phyloP scores from a whole-genome alignment of 192 early-diverging fungal species.

The Fimicolochytrium jonesii region DNA sequence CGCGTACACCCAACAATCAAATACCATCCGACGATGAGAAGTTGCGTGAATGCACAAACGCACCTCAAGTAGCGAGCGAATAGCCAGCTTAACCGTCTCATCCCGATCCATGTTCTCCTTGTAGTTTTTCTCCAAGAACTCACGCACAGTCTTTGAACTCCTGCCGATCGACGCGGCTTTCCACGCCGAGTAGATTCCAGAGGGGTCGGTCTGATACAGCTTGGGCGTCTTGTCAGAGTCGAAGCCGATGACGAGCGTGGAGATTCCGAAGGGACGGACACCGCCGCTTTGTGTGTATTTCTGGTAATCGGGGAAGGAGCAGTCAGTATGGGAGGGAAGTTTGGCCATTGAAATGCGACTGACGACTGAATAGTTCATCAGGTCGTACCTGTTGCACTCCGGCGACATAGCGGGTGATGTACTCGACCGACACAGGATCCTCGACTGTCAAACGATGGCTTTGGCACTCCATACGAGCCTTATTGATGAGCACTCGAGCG shows the following conservation, averaged over 20 bases:
- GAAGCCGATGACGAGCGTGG: constrained; percentile 92
- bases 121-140: constrained; percentile 98
- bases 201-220: constrained; percentile 97
- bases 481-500: constrained; percentile 92
- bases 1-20: background rate
- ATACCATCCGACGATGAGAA: background rate
- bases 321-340: too few species aligned
- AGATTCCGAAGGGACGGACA: constrained; percentile 97
- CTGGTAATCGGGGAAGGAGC: constrained; percentile 41
- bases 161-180: constrained; percentile 97
- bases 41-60: background rate
- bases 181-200: constrained; percentile 98
- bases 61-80: constrained; percentile 88
- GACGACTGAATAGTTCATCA: background rate
- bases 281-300: constrained; percentile 99
- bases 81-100: constrained; percentile 84
- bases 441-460: constrained; percentile 95
- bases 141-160: constrained; percentile 94
- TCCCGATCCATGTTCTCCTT: constrained; percentile 75
- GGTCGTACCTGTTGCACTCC: constrained; percentile 83
- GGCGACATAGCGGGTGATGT: constrained; percentile 96
- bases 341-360: too few species aligned
- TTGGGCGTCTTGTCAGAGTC: constrained; percentile 82
- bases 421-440: constrained; percentile 95
- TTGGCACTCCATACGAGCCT: constrained; percentile 97